phyloP scores from a whole-genome alignment of 371 early-diverging fungal species.

The Circinella minor region DNA sequence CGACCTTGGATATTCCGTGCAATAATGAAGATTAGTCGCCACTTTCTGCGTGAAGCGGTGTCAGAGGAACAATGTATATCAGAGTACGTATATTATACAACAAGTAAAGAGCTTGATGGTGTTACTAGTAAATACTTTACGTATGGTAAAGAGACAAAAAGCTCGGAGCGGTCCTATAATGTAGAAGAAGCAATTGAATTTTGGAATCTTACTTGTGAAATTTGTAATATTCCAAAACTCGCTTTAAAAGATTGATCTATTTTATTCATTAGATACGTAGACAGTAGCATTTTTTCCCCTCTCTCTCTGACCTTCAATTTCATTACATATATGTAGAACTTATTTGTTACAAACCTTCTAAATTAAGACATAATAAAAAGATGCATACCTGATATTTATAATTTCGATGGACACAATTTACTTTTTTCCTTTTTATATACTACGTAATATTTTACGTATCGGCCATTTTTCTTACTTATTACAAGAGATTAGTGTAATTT shows the following conservation, averaged over 20 bases:
- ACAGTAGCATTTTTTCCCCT: too few species aligned
- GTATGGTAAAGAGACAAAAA: slow-evolving; percentile 18
- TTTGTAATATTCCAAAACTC: slow-evolving; percentile 12
- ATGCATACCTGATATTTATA: too few species aligned
- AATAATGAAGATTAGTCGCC: slow-evolving; percentile 17
- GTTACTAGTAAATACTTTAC: slow-evolving; percentile 25
- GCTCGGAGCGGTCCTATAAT: slow-evolving; percentile 36
- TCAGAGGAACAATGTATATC: slow-evolving; percentile 31
- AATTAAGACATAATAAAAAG: too few species aligned
- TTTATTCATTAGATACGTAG: too few species aligned
- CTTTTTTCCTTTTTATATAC: too few species aligned
- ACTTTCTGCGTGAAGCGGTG: slow-evolving; percentile 28
- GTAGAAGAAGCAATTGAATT: slow-evolving; percentile 26
- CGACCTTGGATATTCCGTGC: slow-evolving; percentile 17
- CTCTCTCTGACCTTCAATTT: too few species aligned
- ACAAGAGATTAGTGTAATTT: too few species aligned
- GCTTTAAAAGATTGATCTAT: not conserved
- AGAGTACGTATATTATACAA: slow-evolving; percentile 41
- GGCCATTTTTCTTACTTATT: too few species aligned
- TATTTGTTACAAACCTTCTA: too few species aligned
- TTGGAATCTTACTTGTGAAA: slow-evolving; percentile 37
- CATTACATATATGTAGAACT: too few species aligned
- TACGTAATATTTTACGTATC: too few species aligned
- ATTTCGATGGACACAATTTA: too few species aligned
- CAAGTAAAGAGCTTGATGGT: slow-evolving; percentile 20